A percentile compares a stretch with the other conserved stretches of the same genome.
Evolutionary conservation across 495 filamentous ascomycete species (phyloP).

Genomic region (Trichoderma asperelloides): DNA sequence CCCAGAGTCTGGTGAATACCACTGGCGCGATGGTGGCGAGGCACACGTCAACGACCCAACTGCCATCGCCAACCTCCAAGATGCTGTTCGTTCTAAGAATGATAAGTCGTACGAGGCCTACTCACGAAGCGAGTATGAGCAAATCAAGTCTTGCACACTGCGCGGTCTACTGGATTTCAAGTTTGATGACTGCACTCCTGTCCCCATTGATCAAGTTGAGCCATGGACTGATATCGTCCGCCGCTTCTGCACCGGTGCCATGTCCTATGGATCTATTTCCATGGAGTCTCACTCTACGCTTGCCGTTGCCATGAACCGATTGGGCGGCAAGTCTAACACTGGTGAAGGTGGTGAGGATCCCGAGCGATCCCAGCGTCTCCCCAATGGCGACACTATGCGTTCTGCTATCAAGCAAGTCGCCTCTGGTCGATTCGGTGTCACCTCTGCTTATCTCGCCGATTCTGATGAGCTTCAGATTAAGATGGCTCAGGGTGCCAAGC

Average conservation of each 20-base stretch:
- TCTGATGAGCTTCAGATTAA: conserved; percentile 99
- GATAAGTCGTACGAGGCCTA: conserved; percentile 99
- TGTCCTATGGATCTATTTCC: conserved; percentile 99
- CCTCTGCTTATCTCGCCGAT: conserved; percentile 95
- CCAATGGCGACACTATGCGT: conserved; percentile 96
- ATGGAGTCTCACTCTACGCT: conserved; percentile 99
- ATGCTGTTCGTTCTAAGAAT: conserved; percentile 96
- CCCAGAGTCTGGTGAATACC: conserved; percentile 93
- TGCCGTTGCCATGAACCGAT: conserved; percentile 94
- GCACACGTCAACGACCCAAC: conserved; percentile 96
- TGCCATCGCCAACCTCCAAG: conserved; percentile 95
- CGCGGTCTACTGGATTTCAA: conserved; percentile 96
- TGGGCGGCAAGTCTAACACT: conserved; percentile 98
- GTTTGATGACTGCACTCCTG: conserved; percentile 77
- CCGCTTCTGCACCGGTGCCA: conserved; percentile 96
- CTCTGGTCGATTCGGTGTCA: conserved; percentile 96
- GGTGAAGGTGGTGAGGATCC: conserved; percentile 98
- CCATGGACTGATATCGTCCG: conserved; percentile 99
- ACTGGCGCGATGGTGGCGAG: conserved; percentile 98
- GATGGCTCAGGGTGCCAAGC: conserved; percentile 99
- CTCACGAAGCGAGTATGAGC: conserved; percentile 87
- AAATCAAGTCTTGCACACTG: conserved; percentile 96
- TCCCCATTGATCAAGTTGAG: conserved; percentile 97
- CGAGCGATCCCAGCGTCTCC: conserved; percentile 75
- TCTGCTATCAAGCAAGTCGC: conserved; percentile 99